phyloP scores from a whole-genome alignment of 192 early-diverging fungal genomes.

The Geosiphon pyriformis region DNA sequence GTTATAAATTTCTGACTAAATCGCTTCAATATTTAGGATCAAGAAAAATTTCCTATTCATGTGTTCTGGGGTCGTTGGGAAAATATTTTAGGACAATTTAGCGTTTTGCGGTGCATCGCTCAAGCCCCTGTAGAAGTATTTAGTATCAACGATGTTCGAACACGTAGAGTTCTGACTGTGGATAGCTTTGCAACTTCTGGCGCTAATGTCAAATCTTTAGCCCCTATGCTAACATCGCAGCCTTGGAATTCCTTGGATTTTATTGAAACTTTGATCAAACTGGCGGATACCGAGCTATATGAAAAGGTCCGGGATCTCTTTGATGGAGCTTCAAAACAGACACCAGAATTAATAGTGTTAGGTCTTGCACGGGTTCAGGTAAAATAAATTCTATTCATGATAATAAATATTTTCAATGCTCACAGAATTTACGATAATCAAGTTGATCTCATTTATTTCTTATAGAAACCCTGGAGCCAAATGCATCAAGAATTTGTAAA shows the following conservation, averaged over 20 bases:
- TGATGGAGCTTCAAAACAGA: slow-evolving; percentile 52
- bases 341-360: slow-evolving; percentile 70
- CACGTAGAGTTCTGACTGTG: slow-evolving; percentile 48
- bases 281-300: slow-evolving; percentile 50
- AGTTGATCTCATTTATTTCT: neutral
- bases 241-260: slow-evolving; percentile 70
- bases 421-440: neutral
- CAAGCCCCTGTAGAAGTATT: slow-evolving; percentile 54
- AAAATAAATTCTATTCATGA: neutral
- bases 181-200: slow-evolving; percentile 49
- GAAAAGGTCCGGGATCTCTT: slow-evolving; percentile 63
- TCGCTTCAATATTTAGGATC: slow-evolving; percentile 36
- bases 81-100: slow-evolving; percentile 64
- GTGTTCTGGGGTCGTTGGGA: slow-evolving; percentile 70
- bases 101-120: slow-evolving; percentile 58
- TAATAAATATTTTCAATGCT: neutral
- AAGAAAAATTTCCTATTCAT: slow-evolving; percentile 60
- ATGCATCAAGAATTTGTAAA: slow-evolving; percentile 63
- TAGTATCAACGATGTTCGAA: slow-evolving; percentile 44
- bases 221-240: slow-evolving; percentile 41
- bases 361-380: slow-evolving; percentile 65
- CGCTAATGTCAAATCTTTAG: slow-evolving; percentile 37
- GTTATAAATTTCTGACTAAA: neutral
- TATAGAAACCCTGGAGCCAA: slow-evolving; percentile 40
- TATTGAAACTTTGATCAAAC: slow-evolving; percentile 54